Evolutionary conservation across 805 yeast species (phyloP), one percentile per base, ranked within the genome.

Genomic region (Cyberlindnera mrakii): DNA sequence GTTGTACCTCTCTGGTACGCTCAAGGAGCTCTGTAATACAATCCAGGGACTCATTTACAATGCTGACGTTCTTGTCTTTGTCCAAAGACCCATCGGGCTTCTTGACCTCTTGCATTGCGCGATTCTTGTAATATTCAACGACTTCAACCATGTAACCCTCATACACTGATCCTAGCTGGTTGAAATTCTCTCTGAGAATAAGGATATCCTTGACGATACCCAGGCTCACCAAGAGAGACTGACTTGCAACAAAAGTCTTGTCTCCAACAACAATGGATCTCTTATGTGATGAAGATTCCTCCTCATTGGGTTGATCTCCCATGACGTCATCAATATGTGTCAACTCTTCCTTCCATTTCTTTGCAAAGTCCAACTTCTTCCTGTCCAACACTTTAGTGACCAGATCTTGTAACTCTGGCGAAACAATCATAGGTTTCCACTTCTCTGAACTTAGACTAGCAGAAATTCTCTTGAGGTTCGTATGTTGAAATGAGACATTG

Each of bases 401-500:
- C 13, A 63, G 54, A 4, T 43, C 51, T 54, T 84, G 90, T 2
- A 79, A 59, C 1, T 58, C 57, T 1, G 64, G 57, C 0, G 76
- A 57, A 9, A 80, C 75, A n/a, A 76, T 74, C 16, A 74, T 76
- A 41, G 90, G 95, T 45, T 76, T 78, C 98, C 98, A 91, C 18
- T 66, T 66, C 50, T 90, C 98, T 37, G 67, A 66, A 40, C 85
- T 90, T 43, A 85, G 67, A 15, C 69, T 65, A 4, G 57, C 57
- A 6, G 74, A 66, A 23, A 86, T 62, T 5, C 61, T 58, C 43
- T 71, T 72, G 40, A 77, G 59, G 20, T 74, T 68, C 14, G 67
- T 67, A 38, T 71, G 70, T 49, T 84, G 89, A 52, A 75, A 74
- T 29, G 77, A 67, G 27, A 67, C 67, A 31, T 78, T 64, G 57